Evolutionary conservation across 2,329 filamentous ascomycete species (phyloP).

Genomic region (Aspergillus melleus): DNA sequence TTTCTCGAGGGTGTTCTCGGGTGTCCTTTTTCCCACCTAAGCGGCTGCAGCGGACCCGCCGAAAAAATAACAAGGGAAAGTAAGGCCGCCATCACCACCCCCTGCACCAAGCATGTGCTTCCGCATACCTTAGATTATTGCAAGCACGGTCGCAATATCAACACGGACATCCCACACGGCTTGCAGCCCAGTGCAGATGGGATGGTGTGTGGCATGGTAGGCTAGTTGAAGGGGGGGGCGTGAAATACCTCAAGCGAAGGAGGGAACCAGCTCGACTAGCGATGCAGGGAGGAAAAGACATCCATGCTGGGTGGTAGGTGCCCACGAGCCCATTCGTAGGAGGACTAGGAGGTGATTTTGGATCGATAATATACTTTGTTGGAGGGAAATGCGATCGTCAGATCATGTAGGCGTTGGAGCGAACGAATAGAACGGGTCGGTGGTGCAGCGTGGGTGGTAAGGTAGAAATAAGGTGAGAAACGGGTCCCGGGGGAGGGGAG

Average conservation of each 20-base stretch:
- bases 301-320: background rate
- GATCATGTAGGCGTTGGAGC: background rate
- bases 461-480: background rate
- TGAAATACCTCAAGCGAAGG: background rate
- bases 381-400: background rate
- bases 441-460: background rate
- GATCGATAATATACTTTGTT: background rate
- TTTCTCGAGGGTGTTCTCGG: background rate
- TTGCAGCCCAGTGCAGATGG: background rate
- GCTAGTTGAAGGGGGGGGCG: background rate
- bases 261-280: background rate
- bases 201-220: background rate
- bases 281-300: background rate
- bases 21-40: slow-evolving; percentile 6
- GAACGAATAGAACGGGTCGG: background rate
- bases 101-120: background rate
- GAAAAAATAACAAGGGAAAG: background rate
- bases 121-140: background rate
- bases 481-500: no score
- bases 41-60: slow-evolving; percentile 19
- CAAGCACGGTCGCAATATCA: background rate
- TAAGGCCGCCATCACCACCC: background rate
- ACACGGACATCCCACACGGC: background rate
- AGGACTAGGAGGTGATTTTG: background rate
- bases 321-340: background rate